A percentile compares a stretch with the other conserved stretches of the same genome.
Conservation (phyloP, 2,329 filamentous ascomycete species). For the Furcasterigmium furcatum region DNA sequence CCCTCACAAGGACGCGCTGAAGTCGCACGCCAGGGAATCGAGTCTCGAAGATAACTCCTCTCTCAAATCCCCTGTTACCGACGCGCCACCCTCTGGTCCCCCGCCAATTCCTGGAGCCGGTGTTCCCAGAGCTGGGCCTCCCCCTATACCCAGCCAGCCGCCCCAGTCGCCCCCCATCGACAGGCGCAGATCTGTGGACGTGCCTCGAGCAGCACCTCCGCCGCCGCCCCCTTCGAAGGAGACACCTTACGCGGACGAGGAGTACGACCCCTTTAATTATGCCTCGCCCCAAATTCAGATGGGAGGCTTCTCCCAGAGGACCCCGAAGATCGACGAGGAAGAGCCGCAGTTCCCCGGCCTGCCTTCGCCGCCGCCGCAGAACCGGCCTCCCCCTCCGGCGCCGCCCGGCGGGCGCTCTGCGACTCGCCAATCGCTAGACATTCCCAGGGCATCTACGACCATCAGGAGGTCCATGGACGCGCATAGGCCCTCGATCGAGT, state of each 20-base stretch:
- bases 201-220: constrained; percentile 67
- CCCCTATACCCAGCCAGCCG: constrained; percentile 40
- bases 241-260: constrained; percentile 39
- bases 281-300: constrained; percentile 25
- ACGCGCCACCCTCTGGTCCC: constrained; percentile 40
- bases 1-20: constrained; percentile 91
- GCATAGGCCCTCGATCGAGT: constrained; percentile 69
- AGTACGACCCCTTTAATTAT: constrained; percentile 68
- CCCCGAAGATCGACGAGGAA: constrained; percentile 42
- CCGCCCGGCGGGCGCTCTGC: constrained; percentile 18
- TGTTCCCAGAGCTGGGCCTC: constrained; percentile 61
- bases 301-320: constrained; percentile 19
- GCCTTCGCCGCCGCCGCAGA: constrained; percentile 30
- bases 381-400: constrained; percentile 7
- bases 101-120: constrained; percentile 54
- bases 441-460: constrained; percentile 45
- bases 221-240: constrained; percentile 55
- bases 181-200: constrained; percentile 64
- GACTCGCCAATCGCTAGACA: constrained; percentile 61
- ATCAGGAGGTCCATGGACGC: constrained; percentile 69
- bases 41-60: constrained; percentile 69
- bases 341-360: constrained; percentile 42
- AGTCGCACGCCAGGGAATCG: constrained; percentile 73
- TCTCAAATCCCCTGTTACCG: constrained; percentile 50
- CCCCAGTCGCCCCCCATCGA: constrained; percentile 52